A percentile compares a stretch with the other conserved stretches of the same genome.
phyloP scores from a whole-genome alignment of 31 red algal species.

The Endocladia muricata region DNA sequence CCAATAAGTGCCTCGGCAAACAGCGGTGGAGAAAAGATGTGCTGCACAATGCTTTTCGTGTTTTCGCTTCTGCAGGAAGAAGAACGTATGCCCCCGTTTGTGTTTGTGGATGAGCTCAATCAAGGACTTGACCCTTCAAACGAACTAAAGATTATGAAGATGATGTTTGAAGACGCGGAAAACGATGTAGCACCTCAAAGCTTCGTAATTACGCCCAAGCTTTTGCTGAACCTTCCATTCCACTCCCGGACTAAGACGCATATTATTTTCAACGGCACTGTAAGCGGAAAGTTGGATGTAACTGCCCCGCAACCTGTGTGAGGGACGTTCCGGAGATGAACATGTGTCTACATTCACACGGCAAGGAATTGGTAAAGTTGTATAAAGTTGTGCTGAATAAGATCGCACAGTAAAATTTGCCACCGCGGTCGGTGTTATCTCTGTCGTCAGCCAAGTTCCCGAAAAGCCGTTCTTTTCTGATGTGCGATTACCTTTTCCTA shows the following conservation, averaged over 20 bases:
- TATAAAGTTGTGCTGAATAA: too few species aligned
- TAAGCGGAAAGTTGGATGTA: slow-evolving; percentile 46
- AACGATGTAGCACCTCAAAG: slow-evolving; percentile 64
- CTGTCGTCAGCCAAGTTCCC: too few species aligned
- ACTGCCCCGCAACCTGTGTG: not conserved
- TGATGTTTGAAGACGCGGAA: slow-evolving; percentile 88
- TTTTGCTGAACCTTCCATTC: slow-evolving; percentile 77
- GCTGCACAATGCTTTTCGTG: slow-evolving; percentile 93
- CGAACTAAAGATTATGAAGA: slow-evolving; percentile 84
- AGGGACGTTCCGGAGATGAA: too few species aligned
- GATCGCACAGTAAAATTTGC: too few species aligned
- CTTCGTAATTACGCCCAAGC: slow-evolving; percentile 95
- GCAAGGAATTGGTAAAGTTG: too few species aligned
- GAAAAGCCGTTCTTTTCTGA: too few species aligned
- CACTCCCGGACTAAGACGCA: slow-evolving; percentile 70
- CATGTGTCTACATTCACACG: too few species aligned
- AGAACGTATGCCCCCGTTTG: slow-evolving; percentile 74
- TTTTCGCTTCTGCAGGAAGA: slow-evolving; percentile 81
- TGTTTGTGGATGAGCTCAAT: slow-evolving; percentile 97
- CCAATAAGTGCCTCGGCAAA: slow-evolving; percentile 61
- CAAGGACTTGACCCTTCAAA: slow-evolving; percentile 93
- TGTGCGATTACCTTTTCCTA: too few species aligned
- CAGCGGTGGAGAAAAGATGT: slow-evolving; percentile 97
- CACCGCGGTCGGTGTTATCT: too few species aligned
- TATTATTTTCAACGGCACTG: slow-evolving; percentile 88